Evolutionary conservation across 768 basidiomycete genomes (phyloP).

Genomic region (Lactarius psammicola): DNA sequence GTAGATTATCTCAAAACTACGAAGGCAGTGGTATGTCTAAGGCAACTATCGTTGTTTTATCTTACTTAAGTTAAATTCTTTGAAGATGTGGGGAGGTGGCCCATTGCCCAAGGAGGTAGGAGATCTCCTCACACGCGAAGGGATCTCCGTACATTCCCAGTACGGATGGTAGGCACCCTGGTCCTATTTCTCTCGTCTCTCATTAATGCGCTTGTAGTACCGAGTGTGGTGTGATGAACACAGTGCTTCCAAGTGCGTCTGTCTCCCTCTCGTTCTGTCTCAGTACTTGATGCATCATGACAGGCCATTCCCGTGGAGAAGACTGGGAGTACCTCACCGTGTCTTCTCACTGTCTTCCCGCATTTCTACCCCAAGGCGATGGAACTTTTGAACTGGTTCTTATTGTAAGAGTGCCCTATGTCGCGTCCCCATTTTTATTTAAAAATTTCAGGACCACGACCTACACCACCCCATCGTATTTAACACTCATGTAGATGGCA

Average conservation of each 20-base stretch:
- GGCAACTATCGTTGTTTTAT: neutral
- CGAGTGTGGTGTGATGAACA: slow-evolving; percentile 30
- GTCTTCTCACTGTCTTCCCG: slow-evolving; percentile 27
- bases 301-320: slow-evolving; percentile 25
- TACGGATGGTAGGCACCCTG: slow-evolving; percentile 30
- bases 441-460: slow-evolving; percentile 28
- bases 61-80: neutral
- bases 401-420: slow-evolving; percentile 21
- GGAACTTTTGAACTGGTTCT: slow-evolving; percentile 31
- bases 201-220: slow-evolving; percentile 21
- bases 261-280: neutral
- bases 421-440: neutral
- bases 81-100: slow-evolving; percentile 36
- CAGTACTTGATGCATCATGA: neutral
- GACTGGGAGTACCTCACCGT: slow-evolving; percentile 32
- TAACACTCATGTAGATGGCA: slow-evolving; percentile 40
- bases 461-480: slow-evolving; percentile 29
- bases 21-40: slow-evolving; percentile 30
- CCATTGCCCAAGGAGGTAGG: slow-evolving; percentile 32
- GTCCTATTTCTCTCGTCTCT: neutral
- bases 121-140: slow-evolving; percentile 30
- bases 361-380: slow-evolving; percentile 28
- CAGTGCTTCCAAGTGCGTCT: slow-evolving; percentile 28
- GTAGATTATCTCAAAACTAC: slow-evolving; percentile 30
- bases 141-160: slow-evolving; percentile 29